Evolutionary conservation across 169 alveolate genomes (phyloP).

Genomic region (Cryptosporidium andersoni): DNA sequence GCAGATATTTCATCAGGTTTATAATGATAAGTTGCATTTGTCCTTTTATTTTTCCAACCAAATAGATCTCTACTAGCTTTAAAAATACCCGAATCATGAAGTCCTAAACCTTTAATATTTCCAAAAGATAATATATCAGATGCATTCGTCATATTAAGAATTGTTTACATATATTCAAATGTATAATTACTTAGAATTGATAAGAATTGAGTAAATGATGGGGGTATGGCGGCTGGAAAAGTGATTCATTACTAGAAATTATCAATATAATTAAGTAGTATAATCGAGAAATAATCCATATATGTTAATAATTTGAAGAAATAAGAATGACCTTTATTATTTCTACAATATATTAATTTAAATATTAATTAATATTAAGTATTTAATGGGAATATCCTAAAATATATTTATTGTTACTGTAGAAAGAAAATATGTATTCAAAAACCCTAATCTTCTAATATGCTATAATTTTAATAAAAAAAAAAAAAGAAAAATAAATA

Average conservation of each 20-base stretch:
- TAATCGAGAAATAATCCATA: not conserved
- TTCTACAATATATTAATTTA: too few species aligned
- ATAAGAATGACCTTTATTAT: too few species aligned
- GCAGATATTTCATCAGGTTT: conserved; percentile 81
- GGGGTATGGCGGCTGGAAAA: not conserved
- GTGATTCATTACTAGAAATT: not conserved
- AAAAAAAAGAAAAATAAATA: too few species aligned
- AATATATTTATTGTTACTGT: too few species aligned
- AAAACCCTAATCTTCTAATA: too few species aligned
- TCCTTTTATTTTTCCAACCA: conserved; percentile 90
- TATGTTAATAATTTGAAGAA: too few species aligned
- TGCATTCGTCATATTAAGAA: conserved; percentile 8
- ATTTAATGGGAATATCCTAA: too few species aligned
- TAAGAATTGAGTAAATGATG: not conserved
- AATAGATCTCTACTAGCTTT: conserved; percentile 87
- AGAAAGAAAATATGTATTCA: too few species aligned
- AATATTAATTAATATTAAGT: too few species aligned
- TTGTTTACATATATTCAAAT: not conserved
- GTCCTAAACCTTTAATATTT: conserved; percentile 58
- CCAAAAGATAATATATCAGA: conserved; percentile 54
- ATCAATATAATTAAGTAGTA: not conserved
- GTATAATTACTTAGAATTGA: not conserved
- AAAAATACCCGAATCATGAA: conserved; percentile 83
- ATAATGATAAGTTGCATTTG: conserved; percentile 88
- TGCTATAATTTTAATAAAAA: too few species aligned